Percentiles rank a stretch among this genome's conserved stretches.
phyloP scores from a whole-genome alignment of 1,284 basidiomycete species.

The Vanrija sp. region DNA sequence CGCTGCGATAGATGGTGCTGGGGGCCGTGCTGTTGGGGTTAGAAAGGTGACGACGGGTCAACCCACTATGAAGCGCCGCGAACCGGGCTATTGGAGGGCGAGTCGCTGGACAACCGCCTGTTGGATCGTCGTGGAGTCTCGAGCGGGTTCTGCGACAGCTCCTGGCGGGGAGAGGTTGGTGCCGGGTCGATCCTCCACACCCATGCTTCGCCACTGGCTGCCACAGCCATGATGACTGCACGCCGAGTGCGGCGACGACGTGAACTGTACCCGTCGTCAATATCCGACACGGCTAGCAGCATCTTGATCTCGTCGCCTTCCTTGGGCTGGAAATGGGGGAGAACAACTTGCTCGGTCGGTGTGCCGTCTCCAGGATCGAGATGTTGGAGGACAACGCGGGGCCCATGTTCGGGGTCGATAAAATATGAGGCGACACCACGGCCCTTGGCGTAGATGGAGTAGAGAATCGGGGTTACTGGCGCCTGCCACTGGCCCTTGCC shows the following conservation, averaged over 20 bases:
- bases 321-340: slow-evolving; percentile 35
- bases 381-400: slow-evolving; percentile 36
- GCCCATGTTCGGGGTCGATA: slow-evolving; percentile 6
- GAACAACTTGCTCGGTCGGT: slow-evolving; percentile 25
- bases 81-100: slow-evolving; percentile 27
- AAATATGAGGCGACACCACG: slow-evolving; percentile 42
- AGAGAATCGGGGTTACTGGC: slow-evolving; percentile 12
- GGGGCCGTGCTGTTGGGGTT: slow-evolving; percentile 53
- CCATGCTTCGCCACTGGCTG: slow-evolving; percentile 37
- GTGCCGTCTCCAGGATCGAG: slow-evolving; percentile 26
- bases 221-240: slow-evolving; percentile 42
- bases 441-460: slow-evolving; percentile 45
- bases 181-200: slow-evolving; percentile 40
- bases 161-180: slow-evolving; percentile 11
- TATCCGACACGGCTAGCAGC: slow-evolving; percentile 45
- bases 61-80: no score
- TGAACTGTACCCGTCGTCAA: slow-evolving; percentile 45
- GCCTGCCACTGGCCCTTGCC: slow-evolving; percentile 41
- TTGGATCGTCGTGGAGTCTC: not conserved
- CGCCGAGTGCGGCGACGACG: slow-evolving; percentile 30
- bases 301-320: slow-evolving; percentile 36
- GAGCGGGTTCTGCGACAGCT: slow-evolving; percentile 1
- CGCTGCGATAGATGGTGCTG: slow-evolving; percentile 15
- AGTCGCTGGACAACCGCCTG: not conserved
- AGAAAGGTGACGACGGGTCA: no score